A percentile compares a stretch with the other conserved stretches of the same genome.
Evolutionary conservation across 257 asterid species (phyloP).

Genomic region (Ilex asprella): DNA sequence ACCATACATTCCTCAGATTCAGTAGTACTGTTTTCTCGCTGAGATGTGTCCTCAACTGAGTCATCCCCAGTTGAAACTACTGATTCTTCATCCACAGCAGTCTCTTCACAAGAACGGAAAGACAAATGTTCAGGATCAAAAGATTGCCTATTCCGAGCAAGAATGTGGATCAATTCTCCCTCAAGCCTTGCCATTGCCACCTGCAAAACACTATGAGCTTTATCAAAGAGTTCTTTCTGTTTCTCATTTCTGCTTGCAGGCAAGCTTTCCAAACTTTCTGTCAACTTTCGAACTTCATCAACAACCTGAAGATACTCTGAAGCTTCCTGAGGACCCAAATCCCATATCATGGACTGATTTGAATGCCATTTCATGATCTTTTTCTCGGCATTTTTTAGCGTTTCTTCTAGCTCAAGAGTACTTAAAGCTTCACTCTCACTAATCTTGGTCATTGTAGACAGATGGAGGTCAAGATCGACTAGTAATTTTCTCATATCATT

Average conservation of each 20-base stretch:
- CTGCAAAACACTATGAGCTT: constrained; percentile 36
- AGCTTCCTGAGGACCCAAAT: constrained; percentile 22
- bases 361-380: constrained; percentile 34
- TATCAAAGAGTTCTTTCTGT: constrained; percentile 25
- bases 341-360: constrained; percentile 36
- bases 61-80: constrained; percentile 37
- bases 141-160: constrained; percentile 37
- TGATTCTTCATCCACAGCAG: constrained; percentile 29
- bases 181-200: constrained; percentile 54
- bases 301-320: constrained; percentile 40
- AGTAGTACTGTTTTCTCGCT: constrained; percentile 29
- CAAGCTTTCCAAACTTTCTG: constrained; percentile 16
- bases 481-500: constrained; percentile 25
- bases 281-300: constrained; percentile 32
- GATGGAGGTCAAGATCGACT: constrained; percentile 30
- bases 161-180: constrained; percentile 38
- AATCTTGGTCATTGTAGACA: constrained; percentile 28
- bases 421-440: constrained; percentile 19
- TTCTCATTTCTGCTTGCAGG: constrained; percentile 9
- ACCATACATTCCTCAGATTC: constrained; percentile 33
- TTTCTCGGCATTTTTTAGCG: constrained; percentile 31
- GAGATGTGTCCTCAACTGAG: constrained; percentile 26
- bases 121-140: constrained; percentile 22
- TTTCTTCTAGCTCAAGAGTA: constrained; percentile 23
- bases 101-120: constrained; percentile 20